Conservation (phyloP, 805 yeast genomes). For the Sugiyamaella chiloensis region DNA sequence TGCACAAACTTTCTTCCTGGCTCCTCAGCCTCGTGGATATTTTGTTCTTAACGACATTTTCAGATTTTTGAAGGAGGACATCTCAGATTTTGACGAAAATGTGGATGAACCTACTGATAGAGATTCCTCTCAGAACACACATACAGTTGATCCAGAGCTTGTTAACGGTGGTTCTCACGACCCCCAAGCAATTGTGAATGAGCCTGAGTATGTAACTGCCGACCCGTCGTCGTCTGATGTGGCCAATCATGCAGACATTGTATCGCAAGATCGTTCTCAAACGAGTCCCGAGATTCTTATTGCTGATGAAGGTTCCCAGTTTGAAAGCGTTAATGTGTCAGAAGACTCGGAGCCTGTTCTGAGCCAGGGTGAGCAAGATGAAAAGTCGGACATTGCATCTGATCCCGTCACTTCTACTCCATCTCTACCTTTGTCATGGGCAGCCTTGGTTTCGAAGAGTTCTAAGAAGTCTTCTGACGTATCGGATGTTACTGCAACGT, state of each 20-base stretch:
- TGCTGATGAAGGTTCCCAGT: not conserved
- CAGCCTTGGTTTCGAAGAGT: constrained; percentile 17
- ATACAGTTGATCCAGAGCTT: no score
- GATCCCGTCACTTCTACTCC: not conserved
- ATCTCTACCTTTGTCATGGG: constrained; percentile 20
- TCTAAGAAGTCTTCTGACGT: constrained; percentile 8
- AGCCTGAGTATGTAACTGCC: not conserved
- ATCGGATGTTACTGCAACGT: constrained; percentile 12
- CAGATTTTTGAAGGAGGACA: constrained; percentile 35
- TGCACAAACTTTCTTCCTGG: constrained; percentile 40
- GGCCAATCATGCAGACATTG: not conserved
- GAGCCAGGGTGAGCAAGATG: not conserved
- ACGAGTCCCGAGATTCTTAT: not conserved
- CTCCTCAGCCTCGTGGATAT: constrained; percentile 31
- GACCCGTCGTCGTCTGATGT: not conserved
- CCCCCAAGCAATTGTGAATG: not conserved
- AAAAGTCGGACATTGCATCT: not conserved
- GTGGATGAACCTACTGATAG: not conserved
- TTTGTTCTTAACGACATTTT: constrained; percentile 39
- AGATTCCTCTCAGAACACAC: not conserved
- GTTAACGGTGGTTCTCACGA: not conserved
- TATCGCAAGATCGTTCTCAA: not conserved
- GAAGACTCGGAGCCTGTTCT: not conserved
- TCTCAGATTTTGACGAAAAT: constrained; percentile 25
- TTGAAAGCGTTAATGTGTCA: not conserved